Evolutionary conservation across 2,329 filamentous ascomycete genomes (phyloP), one percentile per base, ranked within the genome.

Genomic region (Ophiostoma himal-ulmi): DNA sequence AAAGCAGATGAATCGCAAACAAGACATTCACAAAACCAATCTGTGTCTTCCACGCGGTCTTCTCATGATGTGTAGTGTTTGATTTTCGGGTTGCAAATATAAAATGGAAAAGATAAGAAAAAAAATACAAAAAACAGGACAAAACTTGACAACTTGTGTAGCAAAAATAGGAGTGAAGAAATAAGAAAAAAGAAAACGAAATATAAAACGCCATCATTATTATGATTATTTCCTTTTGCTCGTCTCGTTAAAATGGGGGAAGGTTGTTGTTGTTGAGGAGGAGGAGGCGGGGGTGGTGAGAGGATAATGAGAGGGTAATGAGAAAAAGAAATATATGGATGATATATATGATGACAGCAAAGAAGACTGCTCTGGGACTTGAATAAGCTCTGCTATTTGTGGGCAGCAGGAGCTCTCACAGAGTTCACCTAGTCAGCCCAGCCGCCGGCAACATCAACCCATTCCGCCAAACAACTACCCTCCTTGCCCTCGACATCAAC

Each of bases 401-500:
- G 48, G 7, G n/a, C n/a, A n/a, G 48, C 48, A 54, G 30, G 44
- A 57, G 52, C 36, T 41, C 14, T 13, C 8, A 34, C 44, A 48
- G 82, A 81, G 72, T 82, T 83, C 71, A 20, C 44, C 44, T 48
- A 48, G n/a, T 48, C 44, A n/a, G 91, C 88, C 93, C 94, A 99
- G 72, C 95, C 95, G 75, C 95, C 95, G 67, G 94, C 94, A 75
- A 97, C 93, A 72, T 97, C 93, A 17, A 99, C 95, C 95, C 95
- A 99, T 81, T 99, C 93, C 11, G 92, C 87, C 70, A 97, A 84
- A 81, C 95, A 99, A 75, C 93, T 97, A 73, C 95, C 95, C 78
- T 96, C 92, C 81, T 98, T 99, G 80, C 93, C 94, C 82, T 99
- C 95, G 36, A 99, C 94, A 78, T 99, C 95, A 69, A 94, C 92